Evolutionary conservation across 2,329 filamentous ascomycete genomes (phyloP).

Genomic region (Tolypocladium tundrense): DNA sequence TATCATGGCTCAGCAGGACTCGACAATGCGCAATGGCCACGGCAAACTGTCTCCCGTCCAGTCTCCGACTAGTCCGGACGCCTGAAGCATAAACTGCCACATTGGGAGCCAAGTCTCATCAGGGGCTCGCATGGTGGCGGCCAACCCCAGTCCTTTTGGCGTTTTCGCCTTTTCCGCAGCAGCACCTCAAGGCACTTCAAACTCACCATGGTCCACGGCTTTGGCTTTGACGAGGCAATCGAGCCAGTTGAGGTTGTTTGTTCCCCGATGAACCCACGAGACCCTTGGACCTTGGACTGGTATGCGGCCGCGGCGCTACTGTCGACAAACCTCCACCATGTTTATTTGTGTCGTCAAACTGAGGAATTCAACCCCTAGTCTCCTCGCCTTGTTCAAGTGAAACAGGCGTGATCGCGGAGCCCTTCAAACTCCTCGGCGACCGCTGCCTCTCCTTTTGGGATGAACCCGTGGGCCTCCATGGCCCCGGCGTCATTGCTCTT

Average conservation of each 20-base stretch:
- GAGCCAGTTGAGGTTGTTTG: background rate
- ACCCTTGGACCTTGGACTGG: background rate
- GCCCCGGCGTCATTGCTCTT: background rate
- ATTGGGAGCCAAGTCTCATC: background rate
- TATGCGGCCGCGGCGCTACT: background rate
- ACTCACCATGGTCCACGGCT: background rate
- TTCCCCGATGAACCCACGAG: background rate
- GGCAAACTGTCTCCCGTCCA: no score
- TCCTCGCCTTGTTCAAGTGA: background rate
- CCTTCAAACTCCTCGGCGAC: background rate
- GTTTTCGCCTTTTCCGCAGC: background rate
- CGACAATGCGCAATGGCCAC: no score
- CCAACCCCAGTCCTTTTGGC: background rate
- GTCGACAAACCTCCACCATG: background rate
- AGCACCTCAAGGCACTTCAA: background rate
- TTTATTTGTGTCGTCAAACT: background rate
- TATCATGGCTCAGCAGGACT: background rate
- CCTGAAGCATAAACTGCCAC: background rate
- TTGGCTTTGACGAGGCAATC: no score
- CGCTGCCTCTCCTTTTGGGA: background rate
- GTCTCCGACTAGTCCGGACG: background rate
- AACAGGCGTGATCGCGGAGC: background rate
- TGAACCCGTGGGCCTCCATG: background rate
- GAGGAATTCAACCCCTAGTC: background rate
- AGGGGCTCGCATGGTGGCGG: background rate